Conservation (phyloP, 2,329 filamentous ascomycete species). For the Monilinia fructigena region DNA sequence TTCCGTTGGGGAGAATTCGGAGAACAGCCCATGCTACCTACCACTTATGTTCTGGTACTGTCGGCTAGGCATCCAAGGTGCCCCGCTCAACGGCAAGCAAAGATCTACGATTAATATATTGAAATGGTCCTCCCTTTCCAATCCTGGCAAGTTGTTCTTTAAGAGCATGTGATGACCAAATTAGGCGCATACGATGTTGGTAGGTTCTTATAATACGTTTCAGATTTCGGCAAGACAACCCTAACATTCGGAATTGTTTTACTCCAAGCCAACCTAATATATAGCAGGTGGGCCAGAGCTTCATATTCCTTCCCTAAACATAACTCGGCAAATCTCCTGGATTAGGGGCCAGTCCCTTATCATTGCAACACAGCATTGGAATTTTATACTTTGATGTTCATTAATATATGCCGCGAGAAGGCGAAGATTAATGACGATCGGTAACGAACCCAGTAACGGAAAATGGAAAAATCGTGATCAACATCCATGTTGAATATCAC, state of each 20-base stretch:
- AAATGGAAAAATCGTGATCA: conserved; percentile 12
- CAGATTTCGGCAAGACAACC: conserved; percentile 1
- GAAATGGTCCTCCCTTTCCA: background rate
- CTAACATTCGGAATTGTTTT: conserved; percentile 3
- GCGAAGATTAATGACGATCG: background rate
- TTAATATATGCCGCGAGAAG: background rate
- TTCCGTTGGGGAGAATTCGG: conserved; percentile 13
- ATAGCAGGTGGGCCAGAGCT: background rate
- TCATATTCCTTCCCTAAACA: background rate
- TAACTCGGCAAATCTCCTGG: background rate
- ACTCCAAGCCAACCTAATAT: conserved; percentile 3
- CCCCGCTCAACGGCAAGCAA: conserved; percentile 15
- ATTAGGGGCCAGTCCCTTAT: background rate
- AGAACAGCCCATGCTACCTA: conserved; percentile 16
- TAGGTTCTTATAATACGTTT: conserved; percentile 5
- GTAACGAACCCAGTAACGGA: conserved; percentile 14
- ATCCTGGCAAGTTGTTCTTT: conserved; percentile 16
- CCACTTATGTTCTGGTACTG: background rate
- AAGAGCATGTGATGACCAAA: conserved; percentile 17
- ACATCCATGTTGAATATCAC: conserved; percentile 15
- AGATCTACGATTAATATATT: conserved; percentile 16
- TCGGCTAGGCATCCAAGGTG: background rate
- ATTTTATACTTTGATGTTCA: too few species aligned
- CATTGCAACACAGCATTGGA: background rate
- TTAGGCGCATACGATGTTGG: conserved; percentile 3